These are phyloP conservation scores for Trichoderma hamatum DNA, from an alignment of 2,329 filamentous ascomycete species.

Conservation along the genomic window DNA sequence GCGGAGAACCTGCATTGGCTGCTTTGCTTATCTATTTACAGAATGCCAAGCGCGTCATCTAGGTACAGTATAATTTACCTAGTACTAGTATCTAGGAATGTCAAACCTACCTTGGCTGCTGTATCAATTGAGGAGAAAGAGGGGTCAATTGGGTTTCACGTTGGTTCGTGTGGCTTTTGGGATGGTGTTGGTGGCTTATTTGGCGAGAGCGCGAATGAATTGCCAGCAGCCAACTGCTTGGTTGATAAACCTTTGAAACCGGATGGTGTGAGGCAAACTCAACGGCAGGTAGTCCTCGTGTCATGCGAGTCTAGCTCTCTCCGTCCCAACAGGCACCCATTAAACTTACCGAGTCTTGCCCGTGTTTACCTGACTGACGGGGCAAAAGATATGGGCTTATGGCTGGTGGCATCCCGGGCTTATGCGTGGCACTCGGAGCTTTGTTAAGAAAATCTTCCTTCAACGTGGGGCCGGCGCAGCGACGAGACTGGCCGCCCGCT, in stretches of 20 bases:
- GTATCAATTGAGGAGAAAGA: neutral
- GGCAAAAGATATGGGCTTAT: neutral
- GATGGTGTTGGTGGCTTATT: neutral
- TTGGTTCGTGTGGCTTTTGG: neutral
- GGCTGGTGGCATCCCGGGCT: neutral
- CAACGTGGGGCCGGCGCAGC: slow-evolving; percentile 18
- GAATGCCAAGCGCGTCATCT: neutral
- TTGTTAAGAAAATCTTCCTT: neutral
- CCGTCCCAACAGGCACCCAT: neutral
- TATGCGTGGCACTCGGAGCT: neutral
- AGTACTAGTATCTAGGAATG: no score
- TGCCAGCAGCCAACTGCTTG: neutral
- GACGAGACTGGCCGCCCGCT: slow-evolving; percentile 13
- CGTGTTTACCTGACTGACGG: neutral
- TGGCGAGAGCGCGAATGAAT: neutral
- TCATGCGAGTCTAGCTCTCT: neutral
- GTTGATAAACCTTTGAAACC: neutral
- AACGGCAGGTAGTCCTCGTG: neutral
- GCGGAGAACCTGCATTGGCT: neutral
- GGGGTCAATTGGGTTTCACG: neutral
- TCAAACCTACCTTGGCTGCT: no score
- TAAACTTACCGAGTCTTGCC: neutral
- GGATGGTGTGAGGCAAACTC: neutral
- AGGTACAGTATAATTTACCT: no score
- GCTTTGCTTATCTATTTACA: neutral